phyloP scores from a whole-genome alignment of 176 grass and related monocot species.

The Ampelocalamus luodianensis region DNA sequence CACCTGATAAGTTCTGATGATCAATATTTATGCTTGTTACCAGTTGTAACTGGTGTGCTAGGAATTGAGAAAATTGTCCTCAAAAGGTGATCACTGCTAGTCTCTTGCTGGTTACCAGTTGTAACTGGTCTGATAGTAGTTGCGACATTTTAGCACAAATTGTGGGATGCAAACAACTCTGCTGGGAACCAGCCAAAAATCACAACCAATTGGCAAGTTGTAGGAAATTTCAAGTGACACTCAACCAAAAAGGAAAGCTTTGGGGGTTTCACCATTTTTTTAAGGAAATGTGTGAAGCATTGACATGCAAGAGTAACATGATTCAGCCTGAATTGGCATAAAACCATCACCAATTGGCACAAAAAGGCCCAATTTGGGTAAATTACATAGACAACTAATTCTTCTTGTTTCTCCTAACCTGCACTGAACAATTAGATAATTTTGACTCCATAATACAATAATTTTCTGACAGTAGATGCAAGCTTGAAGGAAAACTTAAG shows the following conservation, averaged over 20 bases:
- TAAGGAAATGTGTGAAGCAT: background rate
- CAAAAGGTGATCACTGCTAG: background rate
- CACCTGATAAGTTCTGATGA: constrained; percentile 1
- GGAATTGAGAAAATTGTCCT: background rate
- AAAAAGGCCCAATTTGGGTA: background rate
- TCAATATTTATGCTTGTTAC: background rate
- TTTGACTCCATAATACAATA: background rate
- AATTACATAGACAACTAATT: background rate
- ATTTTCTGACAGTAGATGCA: background rate
- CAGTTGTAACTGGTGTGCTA: background rate
- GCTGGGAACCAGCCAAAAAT: background rate
- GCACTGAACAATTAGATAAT: background rate
- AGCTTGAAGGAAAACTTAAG: background rate
- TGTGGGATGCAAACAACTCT: background rate
- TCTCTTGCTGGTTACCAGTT: background rate
- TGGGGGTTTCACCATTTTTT: background rate
- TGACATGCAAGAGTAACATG: constrained; percentile 2
- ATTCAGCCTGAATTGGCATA: background rate
- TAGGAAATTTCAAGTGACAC: background rate
- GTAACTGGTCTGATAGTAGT: background rate
- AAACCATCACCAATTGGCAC: background rate
- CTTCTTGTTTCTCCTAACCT: background rate
- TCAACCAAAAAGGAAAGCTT: background rate
- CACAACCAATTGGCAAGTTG: background rate
- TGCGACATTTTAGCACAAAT: background rate